phyloP scores from a whole-genome alignment of 768 basidiomycete genomes.

The Podaxis mareebaensis region DNA sequence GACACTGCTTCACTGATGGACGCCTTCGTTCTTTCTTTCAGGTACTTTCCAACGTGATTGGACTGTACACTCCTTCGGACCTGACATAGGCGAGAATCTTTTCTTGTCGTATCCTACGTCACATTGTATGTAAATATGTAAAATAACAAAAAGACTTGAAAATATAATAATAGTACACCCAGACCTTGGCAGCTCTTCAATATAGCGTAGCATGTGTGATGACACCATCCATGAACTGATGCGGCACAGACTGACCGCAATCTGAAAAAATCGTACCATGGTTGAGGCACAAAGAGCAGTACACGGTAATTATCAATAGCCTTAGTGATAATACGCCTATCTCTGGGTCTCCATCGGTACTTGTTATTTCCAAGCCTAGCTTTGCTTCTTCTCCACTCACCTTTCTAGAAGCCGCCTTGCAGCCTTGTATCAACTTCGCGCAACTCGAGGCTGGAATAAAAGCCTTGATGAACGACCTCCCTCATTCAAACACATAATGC shows the following conservation, averaged over 20 bases:
- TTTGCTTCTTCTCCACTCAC: constrained; percentile 1
- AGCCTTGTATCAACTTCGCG: neutral
- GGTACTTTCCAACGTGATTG: neutral
- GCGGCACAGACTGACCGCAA: neutral
- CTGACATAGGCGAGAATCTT: neutral
- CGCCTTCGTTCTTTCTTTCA: neutral
- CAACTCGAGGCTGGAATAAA: neutral
- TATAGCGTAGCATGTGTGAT: neutral
- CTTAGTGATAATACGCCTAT: neutral
- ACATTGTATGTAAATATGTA: neutral
- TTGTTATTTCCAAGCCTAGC: neutral
- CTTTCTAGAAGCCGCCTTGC: neutral
- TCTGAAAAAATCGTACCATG: neutral
- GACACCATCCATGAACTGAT: neutral
- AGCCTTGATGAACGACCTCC: neutral
- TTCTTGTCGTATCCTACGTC: neutral
- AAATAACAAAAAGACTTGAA: neutral
- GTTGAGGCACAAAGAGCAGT: neutral
- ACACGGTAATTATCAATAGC: constrained; percentile 4
- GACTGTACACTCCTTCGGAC: neutral
- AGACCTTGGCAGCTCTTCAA: neutral
- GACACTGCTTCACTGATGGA: neutral
- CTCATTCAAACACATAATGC: neutral
- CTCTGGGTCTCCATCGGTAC: neutral
- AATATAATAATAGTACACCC: neutral